Percentiles rank a stretch among this genome's conserved stretches.
Conservation (phyloP, 345 rosid genomes). For the Citrus reticulata region DNA sequence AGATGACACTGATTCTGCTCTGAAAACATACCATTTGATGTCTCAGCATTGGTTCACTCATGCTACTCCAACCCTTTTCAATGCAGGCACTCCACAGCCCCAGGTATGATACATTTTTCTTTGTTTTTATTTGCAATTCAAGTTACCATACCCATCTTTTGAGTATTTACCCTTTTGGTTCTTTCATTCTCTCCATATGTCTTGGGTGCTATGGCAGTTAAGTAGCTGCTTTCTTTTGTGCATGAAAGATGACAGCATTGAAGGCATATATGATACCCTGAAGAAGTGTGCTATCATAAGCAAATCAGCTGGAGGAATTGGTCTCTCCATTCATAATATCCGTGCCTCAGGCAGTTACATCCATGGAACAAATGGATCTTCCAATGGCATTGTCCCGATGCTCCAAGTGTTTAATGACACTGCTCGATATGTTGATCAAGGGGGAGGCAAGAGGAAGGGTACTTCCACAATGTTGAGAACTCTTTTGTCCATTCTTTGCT, state of each 20-base stretch:
- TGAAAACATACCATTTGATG: constrained; percentile 84
- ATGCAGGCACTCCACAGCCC: constrained; percentile 89
- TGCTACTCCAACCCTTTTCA: constrained; percentile 93
- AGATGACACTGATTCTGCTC: constrained; percentile 64
- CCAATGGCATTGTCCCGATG: constrained; percentile 84
- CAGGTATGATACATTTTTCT: constrained; percentile 46
- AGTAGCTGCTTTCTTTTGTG: constrained; percentile 88
- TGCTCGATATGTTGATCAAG: constrained; percentile 89
- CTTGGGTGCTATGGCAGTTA: constrained; percentile 42
- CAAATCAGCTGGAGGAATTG: constrained; percentile 96
- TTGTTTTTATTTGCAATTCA: constrained; percentile 15
- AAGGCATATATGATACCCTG: constrained; percentile 85
- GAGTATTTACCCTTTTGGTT: not conserved
- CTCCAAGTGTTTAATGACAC: constrained; percentile 75
- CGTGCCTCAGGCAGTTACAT: constrained; percentile 78
- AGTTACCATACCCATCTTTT: not conserved
- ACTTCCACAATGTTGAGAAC: not conserved
- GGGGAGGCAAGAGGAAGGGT: constrained; percentile 91
- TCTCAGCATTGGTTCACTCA: constrained; percentile 95
- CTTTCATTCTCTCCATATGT: not conserved
- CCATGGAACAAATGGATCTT: constrained; percentile 72
- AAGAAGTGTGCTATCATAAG: constrained; percentile 96
- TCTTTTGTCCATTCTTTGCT: not conserved
- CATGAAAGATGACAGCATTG: constrained; percentile 93
- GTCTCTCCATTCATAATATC: constrained; percentile 79